A percentile compares a stretch with the other conserved stretches of the same genome.
Conservation (phyloP, 495 filamentous ascomycete genomes). For the Penicillium egyptiacum region DNA sequence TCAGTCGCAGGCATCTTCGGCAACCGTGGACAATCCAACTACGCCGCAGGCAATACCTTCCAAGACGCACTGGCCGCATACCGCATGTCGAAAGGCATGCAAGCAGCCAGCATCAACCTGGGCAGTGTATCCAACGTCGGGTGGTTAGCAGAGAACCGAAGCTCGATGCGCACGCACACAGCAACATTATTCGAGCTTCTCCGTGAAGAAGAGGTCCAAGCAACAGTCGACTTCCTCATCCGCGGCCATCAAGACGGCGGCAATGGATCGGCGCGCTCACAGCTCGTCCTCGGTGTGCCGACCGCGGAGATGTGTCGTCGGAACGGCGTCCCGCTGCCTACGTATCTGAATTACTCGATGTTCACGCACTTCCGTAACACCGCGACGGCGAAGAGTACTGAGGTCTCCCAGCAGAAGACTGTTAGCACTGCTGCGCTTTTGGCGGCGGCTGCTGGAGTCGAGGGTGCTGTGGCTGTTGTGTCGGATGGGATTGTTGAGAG, state of each 20-base stretch:
- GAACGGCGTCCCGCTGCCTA: constrained; percentile 25
- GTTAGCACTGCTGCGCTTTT: constrained; percentile 17
- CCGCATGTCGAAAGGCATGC: constrained; percentile 27
- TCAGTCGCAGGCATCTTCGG: constrained; percentile 40
- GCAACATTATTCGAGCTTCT: constrained; percentile 27
- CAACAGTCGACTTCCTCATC: constrained; percentile 33
- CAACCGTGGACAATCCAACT: constrained; percentile 53
- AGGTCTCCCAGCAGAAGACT: constrained; percentile 10
- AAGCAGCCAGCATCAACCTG: constrained; percentile 50
- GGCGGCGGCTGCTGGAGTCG: constrained; percentile 4
- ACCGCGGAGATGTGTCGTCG: constrained; percentile 23
- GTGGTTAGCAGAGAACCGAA: constrained; percentile 46
- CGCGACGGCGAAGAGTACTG: not conserved
- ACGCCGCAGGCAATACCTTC: constrained; percentile 53
- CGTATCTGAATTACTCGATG: constrained; percentile 30
- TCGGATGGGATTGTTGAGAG: constrained; percentile 27
- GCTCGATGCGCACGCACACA: constrained; percentile 17
- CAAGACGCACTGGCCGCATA: constrained; percentile 42
- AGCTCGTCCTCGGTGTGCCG: constrained; percentile 30
- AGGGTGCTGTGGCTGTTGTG: constrained; percentile 23
- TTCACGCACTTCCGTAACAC: constrained; percentile 30
- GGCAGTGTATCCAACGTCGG: constrained; percentile 57
- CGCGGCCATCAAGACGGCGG: constrained; percentile 17
- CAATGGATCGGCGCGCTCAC: constrained; percentile 1
- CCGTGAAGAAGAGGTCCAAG: constrained; percentile 30